These are phyloP conservation scores for Sphagnum tenellum DNA, from an alignment of 225 moss, liverwort and hornwort species.

Conservation along the genomic window DNA sequence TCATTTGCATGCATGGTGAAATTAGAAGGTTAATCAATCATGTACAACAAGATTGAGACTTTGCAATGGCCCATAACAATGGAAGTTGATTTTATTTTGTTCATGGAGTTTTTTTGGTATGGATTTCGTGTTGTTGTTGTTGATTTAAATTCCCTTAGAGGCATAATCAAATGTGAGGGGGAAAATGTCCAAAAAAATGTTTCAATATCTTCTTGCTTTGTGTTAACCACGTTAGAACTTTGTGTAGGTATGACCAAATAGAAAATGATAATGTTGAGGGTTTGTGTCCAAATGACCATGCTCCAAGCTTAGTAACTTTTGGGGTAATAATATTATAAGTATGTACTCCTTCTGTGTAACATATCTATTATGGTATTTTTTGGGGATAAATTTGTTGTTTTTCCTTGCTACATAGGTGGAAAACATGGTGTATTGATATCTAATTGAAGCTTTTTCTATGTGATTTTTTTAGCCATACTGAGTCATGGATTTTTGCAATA, in stretches of 20 bases:
- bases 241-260: conserved; percentile 75
- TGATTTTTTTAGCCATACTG: conserved; percentile 52
- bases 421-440: background rate
- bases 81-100: conserved; percentile 81
- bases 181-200: background rate
- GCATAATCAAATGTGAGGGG: background rate
- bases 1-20: conserved; percentile 94
- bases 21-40: conserved; percentile 81
- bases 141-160: no score
- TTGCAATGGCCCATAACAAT: conserved; percentile 76
- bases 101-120: conserved; percentile 85
- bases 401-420: no score
- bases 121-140: no score
- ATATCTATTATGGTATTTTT: no score
- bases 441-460: background rate
- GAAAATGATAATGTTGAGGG: conserved; percentile 92
- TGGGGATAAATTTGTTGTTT: no score
- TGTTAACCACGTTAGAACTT: background rate
- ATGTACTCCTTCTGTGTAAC: background rate
- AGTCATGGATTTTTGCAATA: conserved; percentile 82
- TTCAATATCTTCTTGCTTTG: background rate
- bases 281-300: conserved; percentile 73
- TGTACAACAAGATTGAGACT: conserved; percentile 74
- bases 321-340: conserved; percentile 29
- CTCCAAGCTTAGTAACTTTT: conserved; percentile 77